phyloP scores from a whole-genome alignment of 2,329 filamentous ascomycete genomes.

The Fusarium phyllophilum region DNA sequence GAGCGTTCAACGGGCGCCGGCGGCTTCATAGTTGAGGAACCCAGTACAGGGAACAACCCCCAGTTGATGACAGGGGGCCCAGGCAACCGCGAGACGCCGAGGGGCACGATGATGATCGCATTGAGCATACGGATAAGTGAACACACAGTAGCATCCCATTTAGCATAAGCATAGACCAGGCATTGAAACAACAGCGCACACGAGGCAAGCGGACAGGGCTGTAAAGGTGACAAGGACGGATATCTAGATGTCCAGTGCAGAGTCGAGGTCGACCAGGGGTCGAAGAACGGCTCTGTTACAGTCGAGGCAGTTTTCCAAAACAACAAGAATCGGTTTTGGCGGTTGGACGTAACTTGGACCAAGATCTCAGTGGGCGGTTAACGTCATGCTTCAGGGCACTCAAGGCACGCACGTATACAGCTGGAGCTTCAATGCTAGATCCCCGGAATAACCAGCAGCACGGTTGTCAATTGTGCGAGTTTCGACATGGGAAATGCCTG shows the following conservation, averaged over 20 bases:
- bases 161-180: conserved; percentile 33
- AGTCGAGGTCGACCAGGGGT: conserved; percentile 16
- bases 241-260: conserved; percentile 8
- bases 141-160: background rate
- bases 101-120: conserved; percentile 13
- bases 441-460: conserved; percentile 25
- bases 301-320: conserved; percentile 33
- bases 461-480: conserved; percentile 19
- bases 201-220: conserved; percentile 24
- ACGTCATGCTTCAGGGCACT: conserved; percentile 38
- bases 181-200: conserved; percentile 31
- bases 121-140: conserved; percentile 20
- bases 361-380: conserved; percentile 20
- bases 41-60: conserved; percentile 13
- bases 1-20: conserved; percentile 21
- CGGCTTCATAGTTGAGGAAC: conserved; percentile 33
- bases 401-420: background rate
- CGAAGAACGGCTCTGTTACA: conserved; percentile 35
- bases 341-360: conserved; percentile 12
- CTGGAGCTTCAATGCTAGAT: conserved; percentile 21
- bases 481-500: conserved; percentile 39
- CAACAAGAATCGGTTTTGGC: conserved; percentile 35
- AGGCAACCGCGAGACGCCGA: conserved; percentile 33
- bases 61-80: conserved; percentile 11
- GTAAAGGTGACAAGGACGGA: conserved; percentile 18